Evolutionary conservation across 1,284 basidiomycete genomes (phyloP).

Genomic region (Bjerkandera adusta): DNA sequence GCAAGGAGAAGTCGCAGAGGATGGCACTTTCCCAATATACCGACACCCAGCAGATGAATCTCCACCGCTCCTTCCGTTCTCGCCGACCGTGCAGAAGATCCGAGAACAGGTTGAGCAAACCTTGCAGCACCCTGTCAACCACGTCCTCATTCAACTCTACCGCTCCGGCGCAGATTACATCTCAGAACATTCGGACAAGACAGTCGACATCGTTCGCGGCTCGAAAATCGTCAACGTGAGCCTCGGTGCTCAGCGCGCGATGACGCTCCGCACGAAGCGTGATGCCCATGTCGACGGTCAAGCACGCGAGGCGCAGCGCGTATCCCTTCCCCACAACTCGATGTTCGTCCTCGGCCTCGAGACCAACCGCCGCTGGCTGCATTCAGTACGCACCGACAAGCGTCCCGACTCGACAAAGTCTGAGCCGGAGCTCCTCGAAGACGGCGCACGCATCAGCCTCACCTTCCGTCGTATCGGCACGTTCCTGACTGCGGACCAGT

Average conservation of each 20-base stretch:
- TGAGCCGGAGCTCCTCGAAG: conserved; percentile 45
- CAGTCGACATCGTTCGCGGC: conserved; percentile 67
- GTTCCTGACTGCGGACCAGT: conserved; percentile 51
- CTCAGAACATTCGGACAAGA: conserved; percentile 81
- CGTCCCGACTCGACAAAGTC: conserved; percentile 52
- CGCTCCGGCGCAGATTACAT: conserved; percentile 75
- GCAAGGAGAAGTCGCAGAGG: conserved; percentile 41
- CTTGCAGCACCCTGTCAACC: conserved; percentile 63
- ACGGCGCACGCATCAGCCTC: conserved; percentile 70
- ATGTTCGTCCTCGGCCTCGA: conserved; percentile 72
- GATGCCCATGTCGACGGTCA: conserved; percentile 34
- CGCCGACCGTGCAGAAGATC: conserved; percentile 61
- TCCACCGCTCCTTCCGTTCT: conserved; percentile 61
- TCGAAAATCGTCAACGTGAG: conserved; percentile 76
- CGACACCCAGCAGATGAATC: conserved; percentile 76
- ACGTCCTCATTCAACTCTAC: conserved; percentile 76
- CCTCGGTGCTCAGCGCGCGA: conserved; percentile 67
- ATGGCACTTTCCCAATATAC: conserved; percentile 61
- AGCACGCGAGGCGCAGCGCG: conserved; percentile 26
- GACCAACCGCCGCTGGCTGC: conserved; percentile 70
- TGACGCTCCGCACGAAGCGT: conserved; percentile 67
- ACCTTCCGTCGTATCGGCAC: conserved; percentile 77
- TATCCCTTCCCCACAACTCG: conserved; percentile 66
- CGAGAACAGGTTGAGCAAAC: conserved; percentile 56
- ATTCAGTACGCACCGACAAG: conserved; percentile 70